Evolutionary conservation across 2,329 filamentous ascomycete genomes (phyloP).

Genomic region (Elsinoe perseae): DNA sequence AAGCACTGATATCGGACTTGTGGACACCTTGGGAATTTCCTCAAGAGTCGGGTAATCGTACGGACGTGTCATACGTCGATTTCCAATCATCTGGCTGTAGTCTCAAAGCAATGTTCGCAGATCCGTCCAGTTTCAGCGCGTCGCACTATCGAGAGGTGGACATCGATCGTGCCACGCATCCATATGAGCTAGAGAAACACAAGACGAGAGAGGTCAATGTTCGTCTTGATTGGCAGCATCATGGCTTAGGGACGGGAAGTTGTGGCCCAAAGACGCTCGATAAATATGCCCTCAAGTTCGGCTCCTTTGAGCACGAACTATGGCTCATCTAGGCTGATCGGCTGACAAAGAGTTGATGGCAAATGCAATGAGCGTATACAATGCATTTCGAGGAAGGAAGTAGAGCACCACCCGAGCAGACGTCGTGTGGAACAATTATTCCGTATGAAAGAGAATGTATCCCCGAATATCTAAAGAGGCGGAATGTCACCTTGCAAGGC

Average conservation of each 20-base stretch:
- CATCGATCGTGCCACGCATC: conserved; percentile 47
- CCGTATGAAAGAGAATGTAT: too few species aligned
- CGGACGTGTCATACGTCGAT: conserved; percentile 32
- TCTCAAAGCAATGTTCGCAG: not conserved
- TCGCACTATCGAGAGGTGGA: not conserved
- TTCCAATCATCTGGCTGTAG: not conserved
- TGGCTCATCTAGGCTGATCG: not conserved
- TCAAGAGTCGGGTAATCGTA: conserved; percentile 59
- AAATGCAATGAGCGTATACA: too few species aligned
- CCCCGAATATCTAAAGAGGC: too few species aligned
- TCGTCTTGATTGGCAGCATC: conserved; percentile 54
- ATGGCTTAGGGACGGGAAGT: conserved; percentile 55
- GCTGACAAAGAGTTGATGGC: too few species aligned
- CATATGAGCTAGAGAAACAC: conserved; percentile 51
- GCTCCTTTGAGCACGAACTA: conserved; percentile 29
- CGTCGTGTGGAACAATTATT: too few species aligned
- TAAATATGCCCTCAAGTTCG: conserved; percentile 33
- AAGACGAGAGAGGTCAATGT: conserved; percentile 50
- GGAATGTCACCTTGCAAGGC: too few species aligned
- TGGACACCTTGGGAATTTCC: conserved; percentile 57
- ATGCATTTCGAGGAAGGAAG: too few species aligned
- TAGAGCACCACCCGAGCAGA: too few species aligned
- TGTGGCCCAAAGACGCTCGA: conserved; percentile 49
- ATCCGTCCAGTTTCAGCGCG: not conserved
- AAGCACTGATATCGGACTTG: conserved; percentile 40